Evolutionary conservation across 208 protist species (phyloP).

Genomic region (Wallacemonas rigidus): DNA sequence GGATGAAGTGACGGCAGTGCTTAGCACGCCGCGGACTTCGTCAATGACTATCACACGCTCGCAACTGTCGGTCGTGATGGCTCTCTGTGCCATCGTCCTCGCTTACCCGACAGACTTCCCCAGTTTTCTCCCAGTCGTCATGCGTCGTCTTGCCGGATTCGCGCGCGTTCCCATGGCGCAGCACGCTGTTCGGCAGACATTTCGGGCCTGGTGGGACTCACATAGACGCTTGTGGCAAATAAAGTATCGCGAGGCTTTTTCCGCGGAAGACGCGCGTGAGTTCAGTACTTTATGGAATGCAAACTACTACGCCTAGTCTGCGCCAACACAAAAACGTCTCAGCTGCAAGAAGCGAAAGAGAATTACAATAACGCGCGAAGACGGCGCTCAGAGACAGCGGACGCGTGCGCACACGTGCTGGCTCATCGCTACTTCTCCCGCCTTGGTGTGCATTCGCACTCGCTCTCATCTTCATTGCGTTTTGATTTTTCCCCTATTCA

Average conservation of each 20-base stretch:
- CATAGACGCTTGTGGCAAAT: slow-evolving; percentile 77
- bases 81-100: slow-evolving; percentile 62
- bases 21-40: too few relatives aligned
- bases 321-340: not conserved
- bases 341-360: slow-evolving; percentile 6
- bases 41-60: slow-evolving; percentile 5
- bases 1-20: not conserved
- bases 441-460: too few relatives aligned
- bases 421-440: too few relatives aligned
- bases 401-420: too few relatives aligned
- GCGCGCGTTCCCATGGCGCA: slow-evolving; percentile 30
- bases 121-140: slow-evolving; percentile 55
- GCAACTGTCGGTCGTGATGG: slow-evolving; percentile 54
- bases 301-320: slow-evolving; percentile 66
- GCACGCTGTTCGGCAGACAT: slow-evolving; percentile 54
- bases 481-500: too few relatives aligned
- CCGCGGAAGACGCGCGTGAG: slow-evolving; percentile 41
- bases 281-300: slow-evolving; percentile 53
- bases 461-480: too few relatives aligned
- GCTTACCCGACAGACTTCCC: slow-evolving; percentile 55
- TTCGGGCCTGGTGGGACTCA: slow-evolving; percentile 78
- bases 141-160: slow-evolving; percentile 48
- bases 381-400: too few relatives aligned
- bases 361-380: slow-evolving; percentile 6
- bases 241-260: slow-evolving; percentile 68